Evolutionary conservation across 192 early-diverging fungal species (phyloP), one percentile per base, ranked within the genome.

Genomic region (Podila horticola): DNA sequence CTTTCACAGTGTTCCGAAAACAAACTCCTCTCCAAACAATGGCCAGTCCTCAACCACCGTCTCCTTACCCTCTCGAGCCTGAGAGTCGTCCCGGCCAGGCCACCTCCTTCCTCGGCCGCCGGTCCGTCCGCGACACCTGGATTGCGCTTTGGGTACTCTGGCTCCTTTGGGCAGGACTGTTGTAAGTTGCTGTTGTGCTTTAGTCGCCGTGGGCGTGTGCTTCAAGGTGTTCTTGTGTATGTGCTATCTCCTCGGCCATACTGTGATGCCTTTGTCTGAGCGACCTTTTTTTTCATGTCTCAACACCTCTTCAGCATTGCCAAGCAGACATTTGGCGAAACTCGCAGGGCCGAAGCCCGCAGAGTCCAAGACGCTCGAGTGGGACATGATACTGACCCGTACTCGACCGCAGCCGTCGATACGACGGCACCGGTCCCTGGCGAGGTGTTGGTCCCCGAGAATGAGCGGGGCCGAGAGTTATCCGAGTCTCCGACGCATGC

Each of bases 61-160:
- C 10, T 17, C 41, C 41, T 12, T 45, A 10, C 41, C 41, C 41
- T 17, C 15, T 45, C 34, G 34, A 10, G 15, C 41, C 41, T 17
- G 13, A 45, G 13, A 45, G 41, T 17, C 41, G 13, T 11, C 22
- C 3, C 22, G 20, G 24, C 13, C 0, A 41, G 19, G 24, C 60
- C n/a, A 12, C 50, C 2, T 10, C 26, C 11, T 71, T 71, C 55
- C 22, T 71, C 15, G 58, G 69, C 15, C 58, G 61, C 6, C 76
- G 66, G 17, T 55, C 76, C 11, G 70, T 79, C 26, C 76, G 66
- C 9, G 70, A 79, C 55, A 68, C 70, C n/a, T 79, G 76, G 76
- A 79, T 79, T 13, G 70, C 65, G 9, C n/a, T 79, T 30, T 72
- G 58, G 59, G 66, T 79, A 3, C 66, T 79, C 26, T 79, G 76